phyloP scores from a whole-genome alignment of 2,329 filamentous ascomycete species.

The Stemphylium beticola region DNA sequence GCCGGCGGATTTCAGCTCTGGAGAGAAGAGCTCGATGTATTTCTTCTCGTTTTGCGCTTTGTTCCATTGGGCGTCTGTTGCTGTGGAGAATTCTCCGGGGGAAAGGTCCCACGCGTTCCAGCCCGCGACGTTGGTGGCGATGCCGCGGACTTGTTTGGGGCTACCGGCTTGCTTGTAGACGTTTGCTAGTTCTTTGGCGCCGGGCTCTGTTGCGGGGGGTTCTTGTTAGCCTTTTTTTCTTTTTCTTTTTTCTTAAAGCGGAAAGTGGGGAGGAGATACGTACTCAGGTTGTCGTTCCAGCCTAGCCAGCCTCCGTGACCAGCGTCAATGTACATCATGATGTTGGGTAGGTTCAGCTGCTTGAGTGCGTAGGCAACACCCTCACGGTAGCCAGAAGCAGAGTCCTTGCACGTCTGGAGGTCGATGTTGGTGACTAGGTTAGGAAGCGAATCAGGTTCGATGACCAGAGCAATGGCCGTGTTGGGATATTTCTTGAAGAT shows the following conservation, averaged over 20 bases:
- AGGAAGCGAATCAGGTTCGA: conserved; percentile 68
- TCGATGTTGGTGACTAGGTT: conserved; percentile 68
- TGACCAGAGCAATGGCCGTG: conserved; percentile 49
- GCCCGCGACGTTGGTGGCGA: conserved; percentile 65
- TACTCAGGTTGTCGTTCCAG: conserved; percentile 65
- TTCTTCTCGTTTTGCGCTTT: conserved; percentile 60
- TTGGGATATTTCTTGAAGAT: conserved; percentile 63
- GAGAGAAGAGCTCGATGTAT: conserved; percentile 60
- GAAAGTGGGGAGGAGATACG: conserved; percentile 5
- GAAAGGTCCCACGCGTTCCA: conserved; percentile 62
- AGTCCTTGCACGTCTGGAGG: conserved; percentile 62
- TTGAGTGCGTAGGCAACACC: conserved; percentile 65
- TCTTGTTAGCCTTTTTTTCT: not conserved
- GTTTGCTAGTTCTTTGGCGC: conserved; percentile 57
- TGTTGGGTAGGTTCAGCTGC: conserved; percentile 66
- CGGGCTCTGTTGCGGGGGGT: conserved; percentile 48
- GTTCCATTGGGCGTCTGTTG: conserved; percentile 45
- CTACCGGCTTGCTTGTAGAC: conserved; percentile 57
- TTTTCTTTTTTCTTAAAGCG: not conserved
- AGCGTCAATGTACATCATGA: conserved; percentile 69
- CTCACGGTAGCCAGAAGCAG: conserved; percentile 63
- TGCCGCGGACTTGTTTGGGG: conserved; percentile 58
- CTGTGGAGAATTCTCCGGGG: conserved; percentile 47
- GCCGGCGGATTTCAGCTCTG: conserved; percentile 55
- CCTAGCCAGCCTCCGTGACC: conserved; percentile 71